These are phyloP conservation scores for Fusarium begoniae DNA, from an alignment of 2,329 filamentous ascomycete species.

Conservation along the genomic window DNA sequence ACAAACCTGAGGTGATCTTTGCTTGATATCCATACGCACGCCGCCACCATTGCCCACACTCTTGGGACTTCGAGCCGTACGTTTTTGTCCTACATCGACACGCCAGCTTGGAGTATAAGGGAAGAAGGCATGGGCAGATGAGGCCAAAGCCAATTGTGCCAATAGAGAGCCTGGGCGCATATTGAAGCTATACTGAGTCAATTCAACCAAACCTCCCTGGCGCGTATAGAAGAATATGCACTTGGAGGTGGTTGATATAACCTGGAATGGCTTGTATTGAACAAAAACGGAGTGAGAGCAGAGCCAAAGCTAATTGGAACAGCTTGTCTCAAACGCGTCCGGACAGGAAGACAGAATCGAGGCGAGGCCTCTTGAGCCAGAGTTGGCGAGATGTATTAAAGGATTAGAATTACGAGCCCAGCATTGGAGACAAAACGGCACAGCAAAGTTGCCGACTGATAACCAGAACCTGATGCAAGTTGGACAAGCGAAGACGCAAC, in stretches of 20 bases:
- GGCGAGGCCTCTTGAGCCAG: conserved; percentile 23
- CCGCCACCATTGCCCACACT: conserved; percentile 29
- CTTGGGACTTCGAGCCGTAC: conserved; percentile 36
- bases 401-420: conserved; percentile 45
- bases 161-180: conserved; percentile 55
- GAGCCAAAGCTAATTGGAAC: conserved; percentile 18
- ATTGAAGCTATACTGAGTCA: conserved; percentile 31
- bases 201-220: conserved; percentile 6
- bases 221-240: background rate
- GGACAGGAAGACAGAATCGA: conserved; percentile 12
- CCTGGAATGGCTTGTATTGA: conserved; percentile 2
- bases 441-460: conserved; percentile 33
- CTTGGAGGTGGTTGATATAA: conserved; percentile 18
- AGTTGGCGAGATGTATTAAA: conserved; percentile 38
- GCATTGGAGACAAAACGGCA: conserved; percentile 39
- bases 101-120: conserved; percentile 55
- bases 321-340: conserved; percentile 33
- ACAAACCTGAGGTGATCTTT: conserved; percentile 49
- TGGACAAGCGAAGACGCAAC: conserved; percentile 29
- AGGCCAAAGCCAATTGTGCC: conserved; percentile 58
- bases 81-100: conserved; percentile 40
- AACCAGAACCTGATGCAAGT: conserved; percentile 25
- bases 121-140: conserved; percentile 58
- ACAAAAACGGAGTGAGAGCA: background rate
- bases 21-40: conserved; percentile 55